Base-by-base conservation (phyloP, 257 asterid species). In the Fraxinus quadrangulata region DNA sequence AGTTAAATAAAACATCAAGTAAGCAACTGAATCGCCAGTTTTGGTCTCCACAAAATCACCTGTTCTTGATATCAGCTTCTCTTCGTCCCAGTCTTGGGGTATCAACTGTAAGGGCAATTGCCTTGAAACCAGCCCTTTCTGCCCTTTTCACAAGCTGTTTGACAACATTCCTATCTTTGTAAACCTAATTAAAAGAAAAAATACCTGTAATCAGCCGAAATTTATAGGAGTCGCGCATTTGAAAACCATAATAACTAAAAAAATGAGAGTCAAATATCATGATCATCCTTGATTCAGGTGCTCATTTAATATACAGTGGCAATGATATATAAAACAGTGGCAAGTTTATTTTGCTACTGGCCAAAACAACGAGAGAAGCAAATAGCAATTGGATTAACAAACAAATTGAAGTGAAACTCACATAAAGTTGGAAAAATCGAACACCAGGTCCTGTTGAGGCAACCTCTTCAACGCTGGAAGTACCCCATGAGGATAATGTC, bases 1-100 rank as follows among this genome's bases (percentile, higher is more conserved):
- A 81, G 17, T 23, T 34, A 33, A 76, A 68, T 34, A 49, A 76
- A 74, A 78, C 37, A 76, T 31, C 67, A 72, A 4, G 65, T 19
- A 59, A 16, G 8, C 13, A 42, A 26, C 26, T 36, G 14, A 75
- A 19, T 56, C 0, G 65, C 40, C 61, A 70, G 40, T 39, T 30
- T 33, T 4, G 28, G 6, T 19, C 33, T 63, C 49, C 9, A 26
- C 10, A 40, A 28, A 37, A 56, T 83, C 45, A 92, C 97, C 96
- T 88, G 87, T 93, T 93, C 87, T 90, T 93, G 67, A 93, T 93
- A 81, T 93, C 98, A 75, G 94, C 93, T 88, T 93, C 98, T 86
- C 98, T 88, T 71, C 96, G 88, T n/a, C 97, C 98, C 24, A 91
- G 89, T 54, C 90, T 84, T 31, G 97, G 97, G 37, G 97, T 88